Conservation (phyloP, 202 grass and related monocot genomes). For the Dendrocalamus latiflorus region DNA sequence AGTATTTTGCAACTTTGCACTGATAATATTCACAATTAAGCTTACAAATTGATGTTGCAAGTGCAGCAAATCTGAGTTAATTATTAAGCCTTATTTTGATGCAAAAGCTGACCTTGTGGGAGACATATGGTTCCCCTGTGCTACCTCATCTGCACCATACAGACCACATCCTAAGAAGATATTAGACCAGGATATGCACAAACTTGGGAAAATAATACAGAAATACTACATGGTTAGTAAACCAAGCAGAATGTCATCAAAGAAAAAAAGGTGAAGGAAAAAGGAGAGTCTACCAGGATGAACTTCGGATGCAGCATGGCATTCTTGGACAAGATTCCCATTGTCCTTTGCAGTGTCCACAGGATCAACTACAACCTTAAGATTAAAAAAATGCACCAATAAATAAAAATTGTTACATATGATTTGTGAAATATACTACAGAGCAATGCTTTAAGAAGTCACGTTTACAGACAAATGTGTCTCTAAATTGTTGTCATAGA, state of each 20-base stretch:
- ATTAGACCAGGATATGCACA: conserved; percentile 22
- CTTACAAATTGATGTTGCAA: neutral
- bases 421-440: neutral
- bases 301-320: conserved; percentile 17
- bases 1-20: neutral
- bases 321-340: conserved; percentile 19
- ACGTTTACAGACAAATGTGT: neutral
- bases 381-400: conserved; percentile 10
- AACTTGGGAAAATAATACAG: neutral
- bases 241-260: neutral
- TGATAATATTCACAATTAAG: neutral
- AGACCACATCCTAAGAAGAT: neutral
- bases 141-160: conserved; percentile 31
- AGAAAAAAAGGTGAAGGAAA: no score
- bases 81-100: neutral
- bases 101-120: conserved; percentile 36
- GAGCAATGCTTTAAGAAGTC: neutral
- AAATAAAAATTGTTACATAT: conserved; percentile 9
- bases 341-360: conserved; percentile 23
- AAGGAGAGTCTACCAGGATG: conserved; percentile 25
- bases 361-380: conserved; percentile 31
- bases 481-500: neutral
- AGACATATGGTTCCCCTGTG: conserved; percentile 22
- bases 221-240: neutral
- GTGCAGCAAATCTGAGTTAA: neutral